phyloP scores from a whole-genome alignment of 2,329 filamentous ascomycete species.

The Neoarthrinium moseri region DNA sequence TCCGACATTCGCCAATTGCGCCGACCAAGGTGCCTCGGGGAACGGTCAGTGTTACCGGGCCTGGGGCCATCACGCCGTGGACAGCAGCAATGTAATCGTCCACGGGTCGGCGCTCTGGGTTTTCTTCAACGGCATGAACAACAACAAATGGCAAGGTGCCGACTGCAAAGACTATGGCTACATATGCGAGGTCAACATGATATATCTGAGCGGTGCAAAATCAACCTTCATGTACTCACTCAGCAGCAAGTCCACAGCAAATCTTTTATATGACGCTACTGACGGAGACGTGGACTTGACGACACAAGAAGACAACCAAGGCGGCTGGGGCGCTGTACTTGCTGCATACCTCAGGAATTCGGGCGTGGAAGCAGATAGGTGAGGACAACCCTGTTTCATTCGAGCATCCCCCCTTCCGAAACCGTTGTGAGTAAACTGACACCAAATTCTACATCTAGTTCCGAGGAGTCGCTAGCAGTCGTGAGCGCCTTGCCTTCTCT shows the following conservation, averaged over 20 bases:
- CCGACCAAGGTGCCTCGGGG: slow-evolving; percentile 14
- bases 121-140: slow-evolving; percentile 32
- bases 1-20: slow-evolving; percentile 28
- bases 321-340: slow-evolving; percentile 26
- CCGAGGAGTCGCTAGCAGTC: no score
- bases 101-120: slow-evolving; percentile 33
- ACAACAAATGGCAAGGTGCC: slow-evolving; percentile 19
- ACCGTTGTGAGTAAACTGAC: no score
- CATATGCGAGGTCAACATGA: slow-evolving; percentile 25
- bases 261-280: slow-evolving; percentile 25
- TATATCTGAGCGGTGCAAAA: slow-evolving; percentile 21
- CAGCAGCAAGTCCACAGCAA: slow-evolving; percentile 25
- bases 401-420: no score
- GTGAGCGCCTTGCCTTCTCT: no score
- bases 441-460: no score
- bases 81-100: slow-evolving; percentile 24
- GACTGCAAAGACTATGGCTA: slow-evolving; percentile 19
- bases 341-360: slow-evolving; percentile 25
- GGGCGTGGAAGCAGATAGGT: background rate
- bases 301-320: slow-evolving; percentile 20
- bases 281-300: slow-evolving; percentile 15
- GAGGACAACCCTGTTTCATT: no score
- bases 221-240: slow-evolving; percentile 26
- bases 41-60: slow-evolving; percentile 27
- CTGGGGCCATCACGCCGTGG: slow-evolving; percentile 20